These are phyloP conservation scores for Quercus rubra DNA, from an alignment of 306 rosid genomes.

Conservation along the genomic window DNA sequence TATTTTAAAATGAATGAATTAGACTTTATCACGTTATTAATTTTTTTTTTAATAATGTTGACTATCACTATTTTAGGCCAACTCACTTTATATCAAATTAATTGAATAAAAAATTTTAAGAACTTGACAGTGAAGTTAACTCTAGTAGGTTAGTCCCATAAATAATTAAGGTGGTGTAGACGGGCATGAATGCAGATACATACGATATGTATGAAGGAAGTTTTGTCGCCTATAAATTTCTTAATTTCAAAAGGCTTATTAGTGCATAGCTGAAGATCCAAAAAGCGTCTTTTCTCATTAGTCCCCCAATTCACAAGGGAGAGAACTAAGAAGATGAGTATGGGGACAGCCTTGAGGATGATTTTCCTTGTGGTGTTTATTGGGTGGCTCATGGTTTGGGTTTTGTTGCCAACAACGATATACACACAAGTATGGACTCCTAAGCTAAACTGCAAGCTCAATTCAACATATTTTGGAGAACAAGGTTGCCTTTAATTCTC, in stretches of 20 bases:
- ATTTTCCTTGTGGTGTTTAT: slow-evolving; percentile 34
- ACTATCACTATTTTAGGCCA: too few relatives aligned
- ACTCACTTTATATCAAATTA: too few relatives aligned
- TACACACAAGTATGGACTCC: slow-evolving; percentile 41
- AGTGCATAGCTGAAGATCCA: background rate
- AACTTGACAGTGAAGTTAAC: too few relatives aligned
- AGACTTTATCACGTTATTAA: too few relatives aligned
- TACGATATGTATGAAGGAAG: background rate
- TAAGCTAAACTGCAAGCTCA: slow-evolving; percentile 27
- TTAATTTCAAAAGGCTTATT: background rate
- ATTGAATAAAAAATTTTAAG: too few relatives aligned
- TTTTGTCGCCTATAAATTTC: background rate
- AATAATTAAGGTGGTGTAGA: too few relatives aligned
- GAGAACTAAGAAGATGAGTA: slow-evolving; percentile 10
- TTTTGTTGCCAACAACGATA: slow-evolving; percentile 46
- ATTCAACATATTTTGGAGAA: slow-evolving; percentile 50
- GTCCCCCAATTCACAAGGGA: background rate
- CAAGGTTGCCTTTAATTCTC: slow-evolving; percentile 33
- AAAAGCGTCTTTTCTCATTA: background rate
- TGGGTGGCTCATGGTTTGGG: slow-evolving; percentile 58
- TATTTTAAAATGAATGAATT: too few relatives aligned
- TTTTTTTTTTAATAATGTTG: too few relatives aligned
- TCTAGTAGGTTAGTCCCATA: too few relatives aligned
- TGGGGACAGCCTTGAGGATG: slow-evolving; percentile 17
- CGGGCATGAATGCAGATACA: too few relatives aligned